Evolutionary conservation across 2,329 filamentous ascomycete genomes (phyloP).

Genomic region (Blastomyces gilchristii): DNA sequence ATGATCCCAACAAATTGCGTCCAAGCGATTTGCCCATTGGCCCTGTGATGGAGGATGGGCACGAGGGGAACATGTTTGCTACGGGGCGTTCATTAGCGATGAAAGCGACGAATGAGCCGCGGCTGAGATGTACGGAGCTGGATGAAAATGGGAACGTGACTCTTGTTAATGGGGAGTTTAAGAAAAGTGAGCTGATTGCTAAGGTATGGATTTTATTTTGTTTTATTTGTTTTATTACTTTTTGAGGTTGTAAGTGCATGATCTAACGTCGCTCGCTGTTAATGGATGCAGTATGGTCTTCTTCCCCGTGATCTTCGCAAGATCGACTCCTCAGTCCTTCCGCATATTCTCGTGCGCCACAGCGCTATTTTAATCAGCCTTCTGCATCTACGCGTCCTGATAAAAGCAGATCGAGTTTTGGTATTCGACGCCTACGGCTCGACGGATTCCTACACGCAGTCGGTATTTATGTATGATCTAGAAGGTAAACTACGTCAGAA

Average conservation of each 20-base stretch:
- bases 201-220: slow-evolving; percentile 49
- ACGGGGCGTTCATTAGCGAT: slow-evolving; percentile 59
- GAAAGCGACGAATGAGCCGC: slow-evolving; percentile 73
- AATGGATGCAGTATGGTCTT: slow-evolving; percentile 60
- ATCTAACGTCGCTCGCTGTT: background rate
- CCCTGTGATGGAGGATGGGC: slow-evolving; percentile 46
- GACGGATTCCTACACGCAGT: slow-evolving; percentile 88
- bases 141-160: slow-evolving; percentile 88
- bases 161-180: slow-evolving; percentile 88
- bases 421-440: slow-evolving; percentile 95
- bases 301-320: slow-evolving; percentile 91
- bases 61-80: slow-evolving; percentile 54
- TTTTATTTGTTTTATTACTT: slow-evolving; percentile 2
- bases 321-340: slow-evolving; percentile 91
- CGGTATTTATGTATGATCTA: slow-evolving; percentile 93
- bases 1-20: slow-evolving; percentile 33
- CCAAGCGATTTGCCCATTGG: slow-evolving; percentile 49
- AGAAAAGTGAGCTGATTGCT: slow-evolving; percentile 92
- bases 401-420: slow-evolving; percentile 87
- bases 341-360: slow-evolving; percentile 87
- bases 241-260: slow-evolving; percentile 1
- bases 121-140: slow-evolving; percentile 87
- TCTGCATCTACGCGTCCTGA: slow-evolving; percentile 88
- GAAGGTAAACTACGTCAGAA: slow-evolving; percentile 87
- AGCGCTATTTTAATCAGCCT: slow-evolving; percentile 91